Conservation (phyloP, 805 yeast species). For the Sporopachydermia quercuum region DNA sequence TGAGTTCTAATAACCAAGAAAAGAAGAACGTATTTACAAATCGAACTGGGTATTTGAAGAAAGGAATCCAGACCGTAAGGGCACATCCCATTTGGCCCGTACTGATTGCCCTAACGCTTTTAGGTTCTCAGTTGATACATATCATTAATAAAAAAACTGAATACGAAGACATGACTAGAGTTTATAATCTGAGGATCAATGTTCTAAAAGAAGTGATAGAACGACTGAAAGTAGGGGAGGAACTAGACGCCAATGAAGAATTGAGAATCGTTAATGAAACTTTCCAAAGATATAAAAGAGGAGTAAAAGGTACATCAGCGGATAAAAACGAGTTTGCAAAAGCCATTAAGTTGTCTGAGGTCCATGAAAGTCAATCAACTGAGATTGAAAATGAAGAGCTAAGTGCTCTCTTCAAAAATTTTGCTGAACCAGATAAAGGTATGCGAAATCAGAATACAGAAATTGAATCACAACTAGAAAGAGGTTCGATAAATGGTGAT, state of each 20-base stretch:
- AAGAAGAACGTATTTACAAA: too few relatives aligned
- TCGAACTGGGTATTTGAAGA: too few relatives aligned
- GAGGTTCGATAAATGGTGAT: too few relatives aligned
- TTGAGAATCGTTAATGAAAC: conserved; percentile 22
- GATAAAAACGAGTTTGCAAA: too few relatives aligned
- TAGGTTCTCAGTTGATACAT: conserved; percentile 32
- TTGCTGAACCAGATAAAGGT: conserved; percentile 17
- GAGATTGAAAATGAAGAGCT: conserved; percentile 9
- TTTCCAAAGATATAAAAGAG: conserved; percentile 13
- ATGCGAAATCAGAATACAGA: too few relatives aligned
- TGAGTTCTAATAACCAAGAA: too few relatives aligned
- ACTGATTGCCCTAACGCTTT: conserved; percentile 25
- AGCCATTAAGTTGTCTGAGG: too few relatives aligned
- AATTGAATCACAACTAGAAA: too few relatives aligned
- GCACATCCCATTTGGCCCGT: conserved; percentile 21
- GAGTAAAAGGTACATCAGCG: conserved; percentile 2
- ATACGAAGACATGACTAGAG: conserved; percentile 24
- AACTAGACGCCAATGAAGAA: conserved; percentile 28
- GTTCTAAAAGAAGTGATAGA: conserved; percentile 24
- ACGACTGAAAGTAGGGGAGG: conserved; percentile 23
- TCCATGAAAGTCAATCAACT: too few relatives aligned
- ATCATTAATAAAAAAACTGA: conserved; percentile 27
- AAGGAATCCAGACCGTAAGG: too few relatives aligned
- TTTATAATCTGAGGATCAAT: conserved; percentile 22
- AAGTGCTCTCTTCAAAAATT: conserved; percentile 14